These are phyloP conservation scores for Lagenaria siceraria DNA, from an alignment of 306 rosid genomes.

Conservation along the genomic window DNA sequence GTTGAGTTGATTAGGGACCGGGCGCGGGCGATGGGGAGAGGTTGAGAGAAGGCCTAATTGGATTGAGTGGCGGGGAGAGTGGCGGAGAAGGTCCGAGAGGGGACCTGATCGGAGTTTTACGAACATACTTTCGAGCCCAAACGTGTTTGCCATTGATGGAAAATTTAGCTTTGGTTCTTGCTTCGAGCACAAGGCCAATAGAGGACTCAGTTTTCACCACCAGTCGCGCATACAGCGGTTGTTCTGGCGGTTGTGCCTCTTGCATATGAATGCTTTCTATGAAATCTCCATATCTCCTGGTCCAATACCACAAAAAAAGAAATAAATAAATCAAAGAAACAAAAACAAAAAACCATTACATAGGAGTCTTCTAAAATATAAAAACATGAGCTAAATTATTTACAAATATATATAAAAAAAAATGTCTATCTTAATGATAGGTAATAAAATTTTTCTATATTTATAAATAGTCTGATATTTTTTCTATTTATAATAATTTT, in stretches of 20 bases:
- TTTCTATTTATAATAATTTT: too few relatives aligned
- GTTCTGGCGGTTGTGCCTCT: slow-evolving; percentile 26
- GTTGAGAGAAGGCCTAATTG: not conserved
- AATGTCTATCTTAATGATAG: too few relatives aligned
- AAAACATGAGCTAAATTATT: too few relatives aligned
- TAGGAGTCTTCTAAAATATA: too few relatives aligned
- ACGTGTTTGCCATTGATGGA: slow-evolving; percentile 56
- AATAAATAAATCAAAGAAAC: too few relatives aligned
- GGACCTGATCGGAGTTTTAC: not conserved
- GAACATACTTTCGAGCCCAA: slow-evolving; percentile 50
- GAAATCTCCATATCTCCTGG: slow-evolving; percentile 38
- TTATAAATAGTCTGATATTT: too few relatives aligned
- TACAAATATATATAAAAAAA: too few relatives aligned
- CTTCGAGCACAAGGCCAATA: slow-evolving; percentile 21
- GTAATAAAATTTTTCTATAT: too few relatives aligned
- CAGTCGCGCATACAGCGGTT: slow-evolving; percentile 48
- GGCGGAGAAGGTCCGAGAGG: not conserved
- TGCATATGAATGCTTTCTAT: slow-evolving; percentile 42
- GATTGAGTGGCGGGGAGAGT: not conserved
- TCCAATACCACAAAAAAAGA: not conserved
- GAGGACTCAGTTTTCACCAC: slow-evolving; percentile 19
- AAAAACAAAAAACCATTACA: too few relatives aligned
- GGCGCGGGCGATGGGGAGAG: not conserved
- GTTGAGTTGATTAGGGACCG: not conserved
- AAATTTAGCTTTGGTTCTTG: slow-evolving; percentile 23